phyloP scores from a whole-genome alignment of 148 eudicot genomes.

The Chenopodium quinoa region DNA sequence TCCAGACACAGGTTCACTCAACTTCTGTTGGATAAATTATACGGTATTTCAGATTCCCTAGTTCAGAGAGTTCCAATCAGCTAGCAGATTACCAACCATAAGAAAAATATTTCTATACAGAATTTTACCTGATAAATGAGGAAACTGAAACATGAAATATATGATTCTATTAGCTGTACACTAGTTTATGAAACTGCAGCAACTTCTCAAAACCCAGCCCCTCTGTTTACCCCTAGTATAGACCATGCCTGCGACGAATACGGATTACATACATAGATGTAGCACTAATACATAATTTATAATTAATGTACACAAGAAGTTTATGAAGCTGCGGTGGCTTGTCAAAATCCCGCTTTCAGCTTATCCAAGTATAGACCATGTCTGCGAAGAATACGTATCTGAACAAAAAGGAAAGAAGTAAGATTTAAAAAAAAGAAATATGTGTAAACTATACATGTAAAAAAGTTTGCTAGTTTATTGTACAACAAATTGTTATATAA shows the following conservation, averaged over 20 bases:
- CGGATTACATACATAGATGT: slow-evolving; percentile 10
- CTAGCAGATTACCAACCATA: background rate
- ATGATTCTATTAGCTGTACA: slow-evolving; percentile 1
- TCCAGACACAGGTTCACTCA: no score
- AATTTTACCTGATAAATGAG: background rate
- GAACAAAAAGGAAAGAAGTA: background rate
- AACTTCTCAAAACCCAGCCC: slow-evolving; percentile 22
- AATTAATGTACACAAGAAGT: background rate
- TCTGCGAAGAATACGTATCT: slow-evolving; percentile 33
- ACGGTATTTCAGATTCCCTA: background rate
- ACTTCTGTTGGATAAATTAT: no score
- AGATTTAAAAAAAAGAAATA: background rate
- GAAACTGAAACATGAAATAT: background rate
- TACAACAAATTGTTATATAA: no score
- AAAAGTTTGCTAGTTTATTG: background rate
- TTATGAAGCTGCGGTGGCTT: slow-evolving; percentile 1
- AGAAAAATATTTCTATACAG: background rate
- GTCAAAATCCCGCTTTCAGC: slow-evolving; percentile 20
- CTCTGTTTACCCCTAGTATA: slow-evolving; percentile 28
- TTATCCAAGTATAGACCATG: slow-evolving; percentile 34
- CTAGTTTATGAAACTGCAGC: background rate
- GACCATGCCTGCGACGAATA: slow-evolving; percentile 29
- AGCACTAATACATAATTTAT: background rate
- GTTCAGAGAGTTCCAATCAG: background rate
- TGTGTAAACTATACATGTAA: background rate